These are phyloP conservation scores for Xylaria arbuscula DNA, from an alignment of 2,329 filamentous ascomycete genomes.

Conservation along the genomic window DNA sequence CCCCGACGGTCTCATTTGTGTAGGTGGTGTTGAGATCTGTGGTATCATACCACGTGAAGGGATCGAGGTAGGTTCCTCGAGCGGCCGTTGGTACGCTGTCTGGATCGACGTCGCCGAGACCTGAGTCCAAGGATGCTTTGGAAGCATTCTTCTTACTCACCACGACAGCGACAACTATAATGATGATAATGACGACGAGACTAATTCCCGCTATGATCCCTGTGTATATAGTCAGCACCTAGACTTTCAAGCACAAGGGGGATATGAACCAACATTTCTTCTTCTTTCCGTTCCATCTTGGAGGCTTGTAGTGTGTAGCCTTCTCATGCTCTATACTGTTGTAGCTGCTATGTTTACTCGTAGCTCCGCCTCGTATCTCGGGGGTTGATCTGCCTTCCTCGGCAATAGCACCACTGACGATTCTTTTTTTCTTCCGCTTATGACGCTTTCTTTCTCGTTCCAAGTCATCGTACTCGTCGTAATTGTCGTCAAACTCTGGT, in stretches of 20 bases:
- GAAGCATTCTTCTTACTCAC: conserved; percentile 70
- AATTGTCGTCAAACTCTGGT: conserved; percentile 36
- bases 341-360: conserved; percentile 56
- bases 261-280: conserved; percentile 66
- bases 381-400: conserved; percentile 70
- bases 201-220: conserved; percentile 67
- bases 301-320: conserved; percentile 56
- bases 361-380: conserved; percentile 57
- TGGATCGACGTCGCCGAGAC: conserved; percentile 64
- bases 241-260: not conserved
- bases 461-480: conserved; percentile 30
- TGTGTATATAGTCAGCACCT: conserved; percentile 50
- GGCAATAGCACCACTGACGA: conserved; percentile 76
- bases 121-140: conserved; percentile 53
- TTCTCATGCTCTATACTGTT: conserved; percentile 63
- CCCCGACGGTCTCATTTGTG: conserved; percentile 84
- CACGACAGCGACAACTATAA: conserved; percentile 74
- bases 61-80: conserved; percentile 83
- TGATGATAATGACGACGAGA: conserved; percentile 69
- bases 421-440: conserved; percentile 64
- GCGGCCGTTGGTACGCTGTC: conserved; percentile 72
- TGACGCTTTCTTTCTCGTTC: conserved; percentile 49
- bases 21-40: conserved; percentile 94
- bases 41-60: conserved; percentile 91
- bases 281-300: conserved; percentile 62